Base-by-base conservation (phyloP, 805 yeast species). In the Saccharomycopsis olivae region DNA sequence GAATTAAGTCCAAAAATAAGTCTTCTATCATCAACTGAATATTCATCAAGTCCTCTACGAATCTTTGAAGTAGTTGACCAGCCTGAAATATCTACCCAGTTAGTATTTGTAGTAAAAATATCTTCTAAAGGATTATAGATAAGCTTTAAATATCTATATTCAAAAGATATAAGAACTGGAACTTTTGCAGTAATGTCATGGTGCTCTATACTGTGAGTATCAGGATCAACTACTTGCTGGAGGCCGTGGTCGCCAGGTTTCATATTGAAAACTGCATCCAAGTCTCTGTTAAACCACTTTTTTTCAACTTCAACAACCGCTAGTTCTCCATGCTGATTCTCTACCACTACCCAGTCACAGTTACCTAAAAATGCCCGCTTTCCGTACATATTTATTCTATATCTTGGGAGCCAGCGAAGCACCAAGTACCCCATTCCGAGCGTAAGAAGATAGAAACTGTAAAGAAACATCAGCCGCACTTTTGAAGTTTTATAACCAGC, bases 301-400 rank as follows among this genome's bases (percentile, higher is more conserved):
- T 79, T 70, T 1, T 62, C 52, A 11, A 92, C 75, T 2, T 61
- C 56, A 3, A 74, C 68, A 15, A 79, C 69, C 28, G 71, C 67
- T 46, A 92, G 67, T 51, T 86, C 95, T 15, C 96, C 97, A 65
- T 75, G 80, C 56, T 88, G 96, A 50, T 86, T 94, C 60, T 92
- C 99, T 18, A 92, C 69, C 14, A 87, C 94, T 13, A 88, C 81
- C 92, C 96, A 85, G 52, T 87, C 94, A 24, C 96, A 80, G 46
- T 71, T 69, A 1, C 86, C 96, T 46, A 92, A 62, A 0, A 94
- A 80, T 3, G 72, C 66, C 21, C 66, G 64, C 15, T 60, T 59
- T 4, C 95, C 96, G 65, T 71, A 68, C 47, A 84, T 59, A 40
- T 66, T 66, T 38, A 92, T 73, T 47, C 83, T 66, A 55, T 75